Base-by-base conservation (phyloP, 2,329 filamentous ascomycete genomes). In the Penicillium sp. region DNA sequence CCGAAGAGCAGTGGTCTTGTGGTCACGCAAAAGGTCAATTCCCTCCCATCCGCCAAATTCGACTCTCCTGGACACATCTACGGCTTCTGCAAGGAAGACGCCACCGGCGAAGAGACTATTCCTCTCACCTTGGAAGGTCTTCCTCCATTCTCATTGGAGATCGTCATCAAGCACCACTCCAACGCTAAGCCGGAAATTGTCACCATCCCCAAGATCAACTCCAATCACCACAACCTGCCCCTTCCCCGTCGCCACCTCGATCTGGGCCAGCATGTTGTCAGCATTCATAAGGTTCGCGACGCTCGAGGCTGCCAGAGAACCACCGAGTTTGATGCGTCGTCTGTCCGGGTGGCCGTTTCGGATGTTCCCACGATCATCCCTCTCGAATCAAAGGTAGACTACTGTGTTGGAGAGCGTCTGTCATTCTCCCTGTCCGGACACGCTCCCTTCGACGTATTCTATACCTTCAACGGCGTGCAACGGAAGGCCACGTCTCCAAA, bases 351-450 rank as follows among this genome's bases (percentile, higher is more conserved):
- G 52, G 90, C 94, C 62, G 91, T 99, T 7, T 96, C 93, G 70
- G 93, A 98, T 70, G 92, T 95, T 0, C 95, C 95, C 1, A 91
- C 91, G 6, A 96, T 98, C 69, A 91, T 93, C 60, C 88, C 94
- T 3, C 84, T 97, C 38, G 93, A 98, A 72, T 88, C 90, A 26
- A 88, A 91, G 62, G 84, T 84, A 16, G 92, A 99, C 79, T 97
- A 94, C 79, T 99, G 95, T 76, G 93, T 99, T 11, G 95, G 96
- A 66, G 95, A 99, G 76, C 89, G 93, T 57, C 89, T 99, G 66
- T 90, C 91, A 3, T 99, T 97, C 79, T 93, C 92, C 0, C 86
- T 99, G 6, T 92, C 92, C 1, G 96, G 95, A 48, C 91, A 91
- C 57, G 89, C 93, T 19, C 96, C 96, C 0, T 99, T 99, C 76